Evolutionary conservation across 768 basidiomycete genomes (phyloP).

Genomic region (Psilocybe azurescens): DNA sequence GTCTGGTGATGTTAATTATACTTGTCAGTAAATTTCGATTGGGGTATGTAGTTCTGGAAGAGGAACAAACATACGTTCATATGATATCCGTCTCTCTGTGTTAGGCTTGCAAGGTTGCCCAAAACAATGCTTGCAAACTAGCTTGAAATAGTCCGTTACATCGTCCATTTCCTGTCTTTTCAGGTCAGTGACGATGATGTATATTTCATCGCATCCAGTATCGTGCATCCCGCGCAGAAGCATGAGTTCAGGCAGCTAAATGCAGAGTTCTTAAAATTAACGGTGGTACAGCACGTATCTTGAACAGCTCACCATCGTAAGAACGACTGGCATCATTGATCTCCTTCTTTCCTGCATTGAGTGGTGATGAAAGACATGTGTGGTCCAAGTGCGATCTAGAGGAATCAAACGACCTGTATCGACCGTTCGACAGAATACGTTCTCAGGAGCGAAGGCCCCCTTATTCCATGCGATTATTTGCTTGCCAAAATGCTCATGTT

Average conservation of each 20-base stretch:
- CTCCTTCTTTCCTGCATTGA: conserved; percentile 76
- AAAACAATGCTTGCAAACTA: conserved; percentile 69
- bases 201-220: conserved; percentile 77
- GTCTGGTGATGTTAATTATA: conserved; percentile 36
- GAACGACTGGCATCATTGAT: conserved; percentile 81
- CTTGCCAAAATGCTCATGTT: conserved; percentile 53
- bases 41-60: conserved; percentile 5
- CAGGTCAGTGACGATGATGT: conserved; percentile 79
- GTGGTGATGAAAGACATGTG: conserved; percentile 79
- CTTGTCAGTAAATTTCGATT: not conserved
- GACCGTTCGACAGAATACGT: conserved; percentile 79
- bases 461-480: conserved; percentile 67
- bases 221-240: conserved; percentile 83
- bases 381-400: conserved; percentile 82
- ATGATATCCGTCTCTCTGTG: conserved; percentile 69
- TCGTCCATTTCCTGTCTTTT: conserved; percentile 85
- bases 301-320: conserved; percentile 68
- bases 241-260: conserved; percentile 79
- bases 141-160: conserved; percentile 78
- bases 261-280: conserved; percentile 8
- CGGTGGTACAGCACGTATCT: not conserved
- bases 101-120: conserved; percentile 68
- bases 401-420: conserved; percentile 81
- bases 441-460: conserved; percentile 79
- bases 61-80: conserved; percentile 60